Evolutionary conservation across 352 stramenopile genomes (phyloP).

Genomic region (Phytophthora citricola): DNA sequence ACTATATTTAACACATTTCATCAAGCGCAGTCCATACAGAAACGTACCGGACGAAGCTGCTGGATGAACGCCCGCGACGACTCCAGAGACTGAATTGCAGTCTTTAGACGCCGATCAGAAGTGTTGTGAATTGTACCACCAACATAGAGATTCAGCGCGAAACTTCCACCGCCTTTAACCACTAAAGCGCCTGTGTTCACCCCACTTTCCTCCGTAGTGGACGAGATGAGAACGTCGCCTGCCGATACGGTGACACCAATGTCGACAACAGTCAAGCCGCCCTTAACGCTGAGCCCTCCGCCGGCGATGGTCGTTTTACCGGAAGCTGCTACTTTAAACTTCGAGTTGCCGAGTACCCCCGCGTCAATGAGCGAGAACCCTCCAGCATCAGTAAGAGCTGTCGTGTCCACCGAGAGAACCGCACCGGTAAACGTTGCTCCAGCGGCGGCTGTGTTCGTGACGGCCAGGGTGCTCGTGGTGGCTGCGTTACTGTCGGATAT

Average conservation of each 20-base stretch:
- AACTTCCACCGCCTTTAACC: not conserved
- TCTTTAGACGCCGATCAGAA: conserved; percentile 59
- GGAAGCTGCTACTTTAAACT: too few species aligned
- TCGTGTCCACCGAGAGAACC: conserved; percentile 28
- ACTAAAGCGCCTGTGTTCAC: not conserved
- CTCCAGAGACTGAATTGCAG: conserved; percentile 28
- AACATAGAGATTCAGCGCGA: not conserved
- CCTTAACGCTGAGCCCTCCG: not conserved
- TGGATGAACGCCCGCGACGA: conserved; percentile 34
- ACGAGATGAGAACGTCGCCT: not conserved
- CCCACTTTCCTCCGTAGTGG: not conserved
- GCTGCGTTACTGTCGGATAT: conserved; percentile 9
- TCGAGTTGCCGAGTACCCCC: conserved; percentile 1
- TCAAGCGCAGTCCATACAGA: not conserved
- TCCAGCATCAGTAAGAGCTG: conserved; percentile 17
- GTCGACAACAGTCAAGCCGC: not conserved
- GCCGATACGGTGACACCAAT: not conserved
- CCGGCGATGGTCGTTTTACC: too few species aligned
- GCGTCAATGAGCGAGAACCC: not conserved
- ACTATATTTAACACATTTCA: not conserved
- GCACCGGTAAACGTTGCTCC: conserved; percentile 1
- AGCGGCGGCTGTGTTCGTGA: conserved; percentile 6
- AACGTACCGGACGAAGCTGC: conserved; percentile 49
- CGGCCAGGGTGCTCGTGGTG: conserved; percentile 6
- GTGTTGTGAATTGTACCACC: not conserved